phyloP scores from a whole-genome alignment of 1,284 basidiomycete species.

The Ganoderma boninense region DNA sequence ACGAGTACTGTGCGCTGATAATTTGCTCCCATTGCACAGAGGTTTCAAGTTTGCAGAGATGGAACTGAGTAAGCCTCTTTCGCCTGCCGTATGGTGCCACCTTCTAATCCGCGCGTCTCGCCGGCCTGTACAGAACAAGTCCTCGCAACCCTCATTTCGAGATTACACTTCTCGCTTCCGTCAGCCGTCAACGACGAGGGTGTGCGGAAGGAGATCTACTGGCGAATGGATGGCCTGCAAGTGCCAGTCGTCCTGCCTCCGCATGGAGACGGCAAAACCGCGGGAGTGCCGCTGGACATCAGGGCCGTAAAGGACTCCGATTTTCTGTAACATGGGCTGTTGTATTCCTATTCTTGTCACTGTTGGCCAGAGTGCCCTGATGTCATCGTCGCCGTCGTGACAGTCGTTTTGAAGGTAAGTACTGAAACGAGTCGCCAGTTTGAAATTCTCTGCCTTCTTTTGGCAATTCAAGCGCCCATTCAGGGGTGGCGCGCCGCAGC shows the following conservation, averaged over 20 bases:
- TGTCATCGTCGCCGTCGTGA: not conserved
- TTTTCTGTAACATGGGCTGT: conserved; percentile 28
- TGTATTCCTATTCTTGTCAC: not conserved
- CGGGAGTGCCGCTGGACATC: conserved; percentile 45
- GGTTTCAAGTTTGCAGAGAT: conserved; percentile 47
- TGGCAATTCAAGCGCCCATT: not conserved
- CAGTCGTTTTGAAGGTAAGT: not conserved
- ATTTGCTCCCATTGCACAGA: conserved; percentile 26
- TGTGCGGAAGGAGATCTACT: conserved; percentile 45
- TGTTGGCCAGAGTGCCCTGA: not conserved
- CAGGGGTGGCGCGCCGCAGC: too few relatives aligned
- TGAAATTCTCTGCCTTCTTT: not conserved
- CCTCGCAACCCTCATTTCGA: conserved; percentile 33
- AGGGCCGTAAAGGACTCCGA: conserved; percentile 40
- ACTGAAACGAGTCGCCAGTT: too few relatives aligned
- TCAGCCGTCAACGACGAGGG: conserved; percentile 40
- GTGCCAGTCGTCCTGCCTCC: conserved; percentile 48
- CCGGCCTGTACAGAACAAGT: conserved; percentile 33
- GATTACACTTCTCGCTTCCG: conserved; percentile 46
- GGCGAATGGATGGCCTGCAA: conserved; percentile 48
- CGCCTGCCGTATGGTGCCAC: too few relatives aligned
- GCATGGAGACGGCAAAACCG: conserved; percentile 42
- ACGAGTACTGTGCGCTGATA: not conserved
- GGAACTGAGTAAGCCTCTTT: conserved; percentile 41
- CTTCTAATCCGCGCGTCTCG: not conserved